These are phyloP conservation scores for Murraya koenigii DNA, from an alignment of 345 rosid genomes.

Conservation along the genomic window DNA sequence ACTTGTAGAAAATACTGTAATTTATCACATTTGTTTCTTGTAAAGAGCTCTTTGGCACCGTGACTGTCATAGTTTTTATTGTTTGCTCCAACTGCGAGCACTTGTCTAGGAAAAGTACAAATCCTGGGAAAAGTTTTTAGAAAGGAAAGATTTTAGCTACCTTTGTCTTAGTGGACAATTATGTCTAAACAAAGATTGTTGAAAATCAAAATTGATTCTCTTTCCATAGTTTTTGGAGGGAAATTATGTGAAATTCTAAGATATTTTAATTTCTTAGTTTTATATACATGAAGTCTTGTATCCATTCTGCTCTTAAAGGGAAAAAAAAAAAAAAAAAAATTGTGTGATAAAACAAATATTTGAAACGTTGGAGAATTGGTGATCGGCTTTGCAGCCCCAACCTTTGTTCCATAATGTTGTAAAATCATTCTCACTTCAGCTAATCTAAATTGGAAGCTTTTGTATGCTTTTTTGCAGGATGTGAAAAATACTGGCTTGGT, in stretches of 20 bases:
- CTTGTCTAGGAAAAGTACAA: not conserved
- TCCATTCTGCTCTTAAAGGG: not conserved
- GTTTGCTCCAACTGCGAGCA: slow-evolving; percentile 8
- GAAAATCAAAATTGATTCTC: not conserved
- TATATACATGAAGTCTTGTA: not conserved
- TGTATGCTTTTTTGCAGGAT: too few species aligned
- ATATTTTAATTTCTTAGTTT: not conserved
- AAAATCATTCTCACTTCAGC: too few species aligned
- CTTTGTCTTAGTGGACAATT: not conserved
- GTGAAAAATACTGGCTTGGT: too few species aligned
- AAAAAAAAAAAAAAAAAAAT: too few species aligned
- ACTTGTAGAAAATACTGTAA: slow-evolving; percentile 28
- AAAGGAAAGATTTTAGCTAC: not conserved
- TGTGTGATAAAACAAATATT: too few species aligned
- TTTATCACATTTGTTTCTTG: slow-evolving; percentile 27
- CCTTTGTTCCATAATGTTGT: too few species aligned
- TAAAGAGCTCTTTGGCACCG: slow-evolving; percentile 20
- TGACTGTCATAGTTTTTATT: slow-evolving; percentile 15
- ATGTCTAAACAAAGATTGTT: not conserved
- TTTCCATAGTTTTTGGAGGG: not conserved
- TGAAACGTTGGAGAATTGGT: too few species aligned
- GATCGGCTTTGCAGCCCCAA: too few species aligned
- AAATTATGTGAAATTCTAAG: not conserved
- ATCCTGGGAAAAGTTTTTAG: slow-evolving; percentile 13
- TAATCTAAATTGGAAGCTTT: too few species aligned